These are phyloP conservation scores for Fusarium nisikadoi DNA, from an alignment of 2,329 filamentous ascomycete genomes.

Conservation along the genomic window DNA sequence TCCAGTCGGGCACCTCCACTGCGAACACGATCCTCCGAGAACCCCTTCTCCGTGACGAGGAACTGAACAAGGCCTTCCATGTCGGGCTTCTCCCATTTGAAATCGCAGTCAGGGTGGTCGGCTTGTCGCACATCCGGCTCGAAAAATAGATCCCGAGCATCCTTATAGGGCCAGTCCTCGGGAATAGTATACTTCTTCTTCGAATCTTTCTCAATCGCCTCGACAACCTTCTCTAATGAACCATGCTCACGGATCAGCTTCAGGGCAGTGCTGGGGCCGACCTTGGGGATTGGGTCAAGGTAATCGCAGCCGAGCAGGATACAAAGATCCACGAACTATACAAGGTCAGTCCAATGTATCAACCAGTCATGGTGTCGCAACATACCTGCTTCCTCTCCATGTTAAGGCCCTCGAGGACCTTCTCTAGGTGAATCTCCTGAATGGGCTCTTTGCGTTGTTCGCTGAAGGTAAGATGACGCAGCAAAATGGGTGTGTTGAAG, in stretches of 20 bases:
- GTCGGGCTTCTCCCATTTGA: constrained; percentile 97
- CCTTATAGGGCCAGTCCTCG: constrained; percentile 95
- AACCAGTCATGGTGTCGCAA: not conserved
- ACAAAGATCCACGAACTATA: constrained; percentile 94
- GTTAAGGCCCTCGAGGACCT: constrained; percentile 83
- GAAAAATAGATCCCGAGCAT: constrained; percentile 92
- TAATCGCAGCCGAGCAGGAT: constrained; percentile 98
- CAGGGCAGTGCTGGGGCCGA: constrained; percentile 90
- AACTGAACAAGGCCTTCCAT: constrained; percentile 90
- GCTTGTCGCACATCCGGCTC: constrained; percentile 87
- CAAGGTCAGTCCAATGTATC: constrained; percentile 12
- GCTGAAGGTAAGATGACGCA: constrained; percentile 94
- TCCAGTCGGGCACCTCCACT: constrained; percentile 79
- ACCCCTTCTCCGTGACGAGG: constrained; percentile 93
- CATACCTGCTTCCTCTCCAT: constrained; percentile 88
- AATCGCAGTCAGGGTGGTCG: constrained; percentile 88
- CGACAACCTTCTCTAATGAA: constrained; percentile 86
- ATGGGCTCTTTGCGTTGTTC: constrained; percentile 98
- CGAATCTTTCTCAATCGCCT: constrained; percentile 77
- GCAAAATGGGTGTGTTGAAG: constrained; percentile 89
- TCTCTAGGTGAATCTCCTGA: constrained; percentile 90
- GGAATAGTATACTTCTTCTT: constrained; percentile 86
- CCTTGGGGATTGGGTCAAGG: constrained; percentile 93
- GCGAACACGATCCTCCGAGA: constrained; percentile 93
- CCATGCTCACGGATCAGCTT: constrained; percentile 95